Percentiles rank a stretch among this genome's conserved stretches.
These are phyloP conservation scores for Elsinoe fawcettii DNA, from an alignment of 2,329 filamentous ascomycete genomes.

Conservation along the genomic window DNA sequence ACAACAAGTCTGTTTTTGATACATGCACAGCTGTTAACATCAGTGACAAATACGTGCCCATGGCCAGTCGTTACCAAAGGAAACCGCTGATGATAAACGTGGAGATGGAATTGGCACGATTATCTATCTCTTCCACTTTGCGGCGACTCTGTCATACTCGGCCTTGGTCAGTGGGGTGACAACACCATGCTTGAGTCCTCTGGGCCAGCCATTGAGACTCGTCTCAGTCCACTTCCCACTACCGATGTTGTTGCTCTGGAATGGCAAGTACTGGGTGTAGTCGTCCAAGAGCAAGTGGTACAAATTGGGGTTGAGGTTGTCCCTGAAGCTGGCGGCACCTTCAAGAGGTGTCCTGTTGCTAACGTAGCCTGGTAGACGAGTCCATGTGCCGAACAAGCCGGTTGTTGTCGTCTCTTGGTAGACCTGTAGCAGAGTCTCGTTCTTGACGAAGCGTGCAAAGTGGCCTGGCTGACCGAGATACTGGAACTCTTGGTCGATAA, in stretches of 20 bases:
- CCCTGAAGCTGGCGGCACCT: constrained; percentile 37
- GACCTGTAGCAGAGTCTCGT: constrained; percentile 46
- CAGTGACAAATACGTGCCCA: no score
- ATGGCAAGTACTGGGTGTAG: constrained; percentile 40
- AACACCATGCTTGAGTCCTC: constrained; percentile 45
- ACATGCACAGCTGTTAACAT: no score
- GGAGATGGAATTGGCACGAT: no score
- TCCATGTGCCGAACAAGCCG: constrained; percentile 48
- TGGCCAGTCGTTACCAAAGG: no score
- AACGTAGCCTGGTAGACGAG: not conserved
- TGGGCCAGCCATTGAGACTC: constrained; percentile 37
- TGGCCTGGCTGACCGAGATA: constrained; percentile 30
- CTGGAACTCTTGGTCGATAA: constrained; percentile 53
- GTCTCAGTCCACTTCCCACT: constrained; percentile 43
- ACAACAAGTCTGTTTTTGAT: no score
- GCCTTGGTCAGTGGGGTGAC: constrained; percentile 42
- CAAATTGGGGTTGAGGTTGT: constrained; percentile 31
- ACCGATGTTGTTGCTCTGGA: constrained; percentile 36
- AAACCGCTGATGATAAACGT: no score
- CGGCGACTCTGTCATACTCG: constrained; percentile 35
- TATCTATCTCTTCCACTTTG: constrained; percentile 3
- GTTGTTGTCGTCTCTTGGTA: constrained; percentile 43
- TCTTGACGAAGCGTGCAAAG: constrained; percentile 50
- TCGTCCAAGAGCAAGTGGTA: constrained; percentile 46
- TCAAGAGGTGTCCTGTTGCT: constrained; percentile 19